phyloP scores from a whole-genome alignment of 2,329 filamentous ascomycete genomes.

The Leptographium procerum region DNA sequence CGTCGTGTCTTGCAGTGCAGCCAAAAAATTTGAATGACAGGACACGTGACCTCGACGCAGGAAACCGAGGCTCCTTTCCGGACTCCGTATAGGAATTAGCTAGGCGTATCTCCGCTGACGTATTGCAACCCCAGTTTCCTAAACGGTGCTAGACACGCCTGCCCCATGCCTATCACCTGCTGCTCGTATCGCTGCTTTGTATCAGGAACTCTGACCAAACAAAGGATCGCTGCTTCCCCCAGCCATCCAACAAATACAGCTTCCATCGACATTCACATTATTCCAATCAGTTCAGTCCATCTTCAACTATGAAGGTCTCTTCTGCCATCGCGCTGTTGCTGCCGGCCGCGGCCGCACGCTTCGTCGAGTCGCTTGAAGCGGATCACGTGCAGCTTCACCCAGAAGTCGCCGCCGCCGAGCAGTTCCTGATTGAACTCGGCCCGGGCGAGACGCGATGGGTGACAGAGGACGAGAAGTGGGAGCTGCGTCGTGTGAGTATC shows the following conservation, averaged over 20 bases:
- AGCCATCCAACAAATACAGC: not conserved
- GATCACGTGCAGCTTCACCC: slow-evolving; percentile 38
- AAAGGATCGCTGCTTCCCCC: not conserved
- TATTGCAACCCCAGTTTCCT: not conserved
- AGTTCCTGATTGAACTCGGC: slow-evolving; percentile 71
- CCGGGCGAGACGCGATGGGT: slow-evolving; percentile 78
- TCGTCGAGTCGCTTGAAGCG: slow-evolving; percentile 39
- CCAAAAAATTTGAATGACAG: too few species aligned
- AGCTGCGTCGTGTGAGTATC: slow-evolving; percentile 59
- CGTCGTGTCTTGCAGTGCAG: too few species aligned
- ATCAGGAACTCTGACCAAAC: not conserved
- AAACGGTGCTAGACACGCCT: not conserved
- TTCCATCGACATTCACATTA: not conserved
- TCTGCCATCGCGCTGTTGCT: slow-evolving; percentile 42
- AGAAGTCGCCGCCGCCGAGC: slow-evolving; percentile 30
- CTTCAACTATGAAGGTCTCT: slow-evolving; percentile 37
- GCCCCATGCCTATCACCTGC: not conserved
- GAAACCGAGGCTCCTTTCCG: too few species aligned
- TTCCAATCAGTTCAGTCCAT: not conserved
- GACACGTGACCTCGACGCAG: too few species aligned
- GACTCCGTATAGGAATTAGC: too few species aligned
- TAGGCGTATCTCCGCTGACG: not conserved
- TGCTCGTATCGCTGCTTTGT: not conserved
- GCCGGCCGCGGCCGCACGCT: slow-evolving; percentile 43
- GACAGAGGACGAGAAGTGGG: slow-evolving; percentile 92